Base-by-base conservation (phyloP, 208 protist species). In the Lotmaria passim region DNA sequence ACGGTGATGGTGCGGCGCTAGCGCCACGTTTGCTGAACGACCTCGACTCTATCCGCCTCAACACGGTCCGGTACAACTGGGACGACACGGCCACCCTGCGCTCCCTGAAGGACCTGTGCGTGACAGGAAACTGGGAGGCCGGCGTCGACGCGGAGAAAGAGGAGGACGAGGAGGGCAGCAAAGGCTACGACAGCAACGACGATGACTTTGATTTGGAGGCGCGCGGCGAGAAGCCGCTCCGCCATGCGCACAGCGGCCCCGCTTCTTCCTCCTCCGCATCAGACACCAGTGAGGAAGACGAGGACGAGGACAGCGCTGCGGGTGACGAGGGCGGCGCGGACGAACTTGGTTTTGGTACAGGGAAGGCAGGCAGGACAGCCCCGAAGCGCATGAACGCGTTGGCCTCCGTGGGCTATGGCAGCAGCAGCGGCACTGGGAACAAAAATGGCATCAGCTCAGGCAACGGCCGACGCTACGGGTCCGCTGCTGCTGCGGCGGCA, bases 81-180 rank as follows among this genome's bases (percentile, higher is more conserved):
- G 75, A 81, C 61, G 67, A 86, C 65, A 28, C 57, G 47, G n/a
- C 47, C 28, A 50, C 86, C 28, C 73, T 93, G 46, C 85, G 87
- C 50, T 61, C 50, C 10, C 78, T 98, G 43, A 95, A 98, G 64
- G 88, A 98, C 77, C 81, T 96, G 3, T 99, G 97, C 72, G 97
- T 99, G 11, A 99, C 98, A 0, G 98, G 98, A 36, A 85, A 96
- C 60, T 98, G 98, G 97, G 85, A 93, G 38, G 62, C 33, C 7
- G 70, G 52, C 21, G 65, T 48, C 21, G 67, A 83, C 12, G 78
- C 71, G 24, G 85, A 82, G 21, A 73, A 80, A 41, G 82, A 79
- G 24, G 83, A 85, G 48, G 81, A 85, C 4, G 81, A 73, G 17
- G 71, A 71, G 15, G 73, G 70, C 30, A 89, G 82, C 69, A 91